Percentiles rank a stretch among this genome's conserved stretches.
phyloP scores from a whole-genome alignment of 805 yeast genomes.

The Candida tallmaniae region DNA sequence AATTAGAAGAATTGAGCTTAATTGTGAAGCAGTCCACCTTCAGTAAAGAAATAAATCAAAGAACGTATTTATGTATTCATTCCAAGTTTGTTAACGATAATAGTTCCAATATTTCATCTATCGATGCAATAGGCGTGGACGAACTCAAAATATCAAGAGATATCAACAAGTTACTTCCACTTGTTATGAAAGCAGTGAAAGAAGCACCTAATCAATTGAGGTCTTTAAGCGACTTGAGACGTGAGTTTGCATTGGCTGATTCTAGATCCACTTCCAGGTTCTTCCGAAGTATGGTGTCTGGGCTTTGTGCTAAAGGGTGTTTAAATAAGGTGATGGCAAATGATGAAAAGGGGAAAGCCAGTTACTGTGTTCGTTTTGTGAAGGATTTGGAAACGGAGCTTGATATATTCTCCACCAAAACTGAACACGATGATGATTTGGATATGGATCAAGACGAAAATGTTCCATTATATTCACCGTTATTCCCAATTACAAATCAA shows the following conservation, averaged over 20 bases:
- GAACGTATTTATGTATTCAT: conserved; percentile 52
- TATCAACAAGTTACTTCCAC: conserved; percentile 23
- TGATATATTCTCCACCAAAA: conserved; percentile 8
- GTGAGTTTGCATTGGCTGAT: conserved; percentile 50
- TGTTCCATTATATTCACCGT: conserved; percentile 42
- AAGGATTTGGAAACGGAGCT: conserved; percentile 44
- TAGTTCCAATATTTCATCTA: conserved; percentile 16
- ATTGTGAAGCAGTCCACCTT: conserved; percentile 37
- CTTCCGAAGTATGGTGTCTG: conserved; percentile 45
- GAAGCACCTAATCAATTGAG: conserved; percentile 58
- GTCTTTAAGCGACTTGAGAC: conserved; percentile 55
- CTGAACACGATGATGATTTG: conserved; percentile 21
- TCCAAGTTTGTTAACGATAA: conserved; percentile 36
- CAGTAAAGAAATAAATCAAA: conserved; percentile 39
- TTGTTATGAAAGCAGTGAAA: conserved; percentile 47
- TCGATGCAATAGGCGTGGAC: conserved; percentile 8
- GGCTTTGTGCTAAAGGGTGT: conserved; percentile 41
- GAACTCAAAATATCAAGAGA: conserved; percentile 18
- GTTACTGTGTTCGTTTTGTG: conserved; percentile 35
- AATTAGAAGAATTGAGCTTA: conserved; percentile 46
- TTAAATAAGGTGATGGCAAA: conserved; percentile 50
- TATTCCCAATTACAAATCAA: conserved; percentile 65
- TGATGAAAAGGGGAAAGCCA: neutral
- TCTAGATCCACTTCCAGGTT: conserved; percentile 37
- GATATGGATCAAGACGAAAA: conserved; percentile 9